phyloP scores from a whole-genome alignment of 148 eudicot genomes.

The Dysphania ambrosioides region DNA sequence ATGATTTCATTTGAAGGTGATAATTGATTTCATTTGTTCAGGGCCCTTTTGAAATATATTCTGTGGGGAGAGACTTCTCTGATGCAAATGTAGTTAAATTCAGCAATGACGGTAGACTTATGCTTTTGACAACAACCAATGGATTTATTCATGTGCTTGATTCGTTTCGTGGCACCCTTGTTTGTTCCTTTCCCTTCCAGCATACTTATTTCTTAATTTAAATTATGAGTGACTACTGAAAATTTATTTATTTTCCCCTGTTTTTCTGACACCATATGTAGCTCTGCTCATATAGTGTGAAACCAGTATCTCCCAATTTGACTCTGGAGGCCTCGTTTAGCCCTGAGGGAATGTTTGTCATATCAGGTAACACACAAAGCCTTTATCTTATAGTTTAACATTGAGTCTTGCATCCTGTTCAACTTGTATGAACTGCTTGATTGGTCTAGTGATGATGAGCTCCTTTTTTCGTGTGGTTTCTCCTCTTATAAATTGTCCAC shows the following conservation, averaged over 20 bases:
- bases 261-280: slow-evolving; percentile 20
- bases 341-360: slow-evolving; percentile 87
- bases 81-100: slow-evolving; percentile 90
- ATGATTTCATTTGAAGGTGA: not conserved
- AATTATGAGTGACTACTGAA: not conserved
- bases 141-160: slow-evolving; percentile 91
- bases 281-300: slow-evolving; percentile 66
- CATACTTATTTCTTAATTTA: not conserved
- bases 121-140: slow-evolving; percentile 78
- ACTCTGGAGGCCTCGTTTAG: slow-evolving; percentile 92
- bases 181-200: slow-evolving; percentile 38
- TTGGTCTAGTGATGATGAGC: not conserved
- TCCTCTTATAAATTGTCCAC: not conserved
- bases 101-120: slow-evolving; percentile 87
- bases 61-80: slow-evolving; percentile 82
- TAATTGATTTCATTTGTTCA: slow-evolving; percentile 28
- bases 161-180: slow-evolving; percentile 85
- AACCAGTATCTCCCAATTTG: slow-evolving; percentile 69
- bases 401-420: not conserved
- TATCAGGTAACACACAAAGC: slow-evolving; percentile 56
- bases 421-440: not conserved
- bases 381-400: not conserved
- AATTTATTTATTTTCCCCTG: not conserved
- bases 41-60: slow-evolving; percentile 91
- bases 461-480: not conserved